Evolutionary conservation across 2,329 filamentous ascomycete species (phyloP).

Genomic region (Botryotinia calthae): DNA sequence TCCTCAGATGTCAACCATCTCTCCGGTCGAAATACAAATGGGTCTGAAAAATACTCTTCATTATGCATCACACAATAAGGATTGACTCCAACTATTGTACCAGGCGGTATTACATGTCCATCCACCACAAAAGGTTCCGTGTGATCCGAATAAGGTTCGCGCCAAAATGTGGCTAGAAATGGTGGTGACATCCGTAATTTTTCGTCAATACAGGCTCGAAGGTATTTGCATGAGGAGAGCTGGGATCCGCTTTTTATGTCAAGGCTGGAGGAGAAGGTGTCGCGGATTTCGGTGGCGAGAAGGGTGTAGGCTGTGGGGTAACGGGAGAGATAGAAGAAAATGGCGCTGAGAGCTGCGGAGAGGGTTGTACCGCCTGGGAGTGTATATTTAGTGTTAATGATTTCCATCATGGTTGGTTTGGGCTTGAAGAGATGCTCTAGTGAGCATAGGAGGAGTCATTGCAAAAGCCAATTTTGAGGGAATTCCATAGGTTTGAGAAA

Average conservation of each 20-base stretch:
- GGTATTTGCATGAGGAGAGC: neutral
- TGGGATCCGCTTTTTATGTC: neutral
- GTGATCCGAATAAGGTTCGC: neutral
- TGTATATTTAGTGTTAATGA: neutral
- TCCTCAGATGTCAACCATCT: neutral
- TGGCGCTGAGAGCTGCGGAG: neutral
- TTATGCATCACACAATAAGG: neutral
- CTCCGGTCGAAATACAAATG: neutral
- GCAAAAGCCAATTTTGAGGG: neutral
- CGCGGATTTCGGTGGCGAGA: neutral
- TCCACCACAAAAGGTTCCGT: neutral
- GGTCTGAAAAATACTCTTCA: neutral
- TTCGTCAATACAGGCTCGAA: neutral
- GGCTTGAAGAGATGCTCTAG: neutral
- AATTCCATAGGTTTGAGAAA: neutral
- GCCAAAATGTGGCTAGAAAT: neutral
- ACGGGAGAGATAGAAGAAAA: neutral
- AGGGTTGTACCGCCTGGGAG: neutral
- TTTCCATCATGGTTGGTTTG: neutral
- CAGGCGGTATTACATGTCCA: neutral
- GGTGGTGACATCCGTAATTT: neutral
- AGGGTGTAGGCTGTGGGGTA: neutral
- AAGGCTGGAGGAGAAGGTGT: neutral
- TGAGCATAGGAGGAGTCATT: neutral
- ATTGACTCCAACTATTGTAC: neutral